These are phyloP conservation scores for Mycena indigotica DNA, from an alignment of 768 basidiomycete genomes.

Conservation along the genomic window DNA sequence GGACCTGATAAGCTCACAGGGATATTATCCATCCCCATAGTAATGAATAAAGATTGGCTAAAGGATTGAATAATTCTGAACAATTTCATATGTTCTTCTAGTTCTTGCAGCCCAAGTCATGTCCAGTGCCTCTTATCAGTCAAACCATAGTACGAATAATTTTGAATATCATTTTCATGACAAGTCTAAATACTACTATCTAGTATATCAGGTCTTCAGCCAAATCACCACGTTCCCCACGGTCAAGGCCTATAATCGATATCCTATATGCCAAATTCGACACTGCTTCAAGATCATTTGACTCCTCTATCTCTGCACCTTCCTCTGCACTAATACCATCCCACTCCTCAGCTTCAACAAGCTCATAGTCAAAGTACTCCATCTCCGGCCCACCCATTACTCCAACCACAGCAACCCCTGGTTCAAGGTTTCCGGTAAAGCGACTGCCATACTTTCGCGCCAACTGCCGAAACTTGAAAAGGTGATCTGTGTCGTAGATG, in stretches of 20 bases:
- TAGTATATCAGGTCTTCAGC: background rate
- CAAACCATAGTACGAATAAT: no score
- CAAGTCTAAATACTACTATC: background rate
- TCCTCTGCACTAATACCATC: background rate
- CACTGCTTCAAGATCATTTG: background rate
- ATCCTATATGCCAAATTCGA: background rate
- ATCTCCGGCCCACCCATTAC: background rate
- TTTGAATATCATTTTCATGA: background rate
- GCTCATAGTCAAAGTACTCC: background rate
- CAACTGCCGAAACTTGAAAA: background rate
- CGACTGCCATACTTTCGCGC: background rate
- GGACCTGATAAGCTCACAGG: no score
- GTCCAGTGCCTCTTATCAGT: no score
- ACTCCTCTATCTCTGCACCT: background rate
- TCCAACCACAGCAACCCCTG: conserved; percentile 1
- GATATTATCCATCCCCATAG: no score
- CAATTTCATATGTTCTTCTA: no score
- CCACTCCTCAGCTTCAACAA: background rate
- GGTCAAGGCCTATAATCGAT: background rate
- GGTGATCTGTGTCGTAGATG: conserved; percentile 5
- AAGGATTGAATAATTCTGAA: background rate
- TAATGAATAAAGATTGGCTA: background rate
- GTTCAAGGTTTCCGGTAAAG: conserved; percentile 2
- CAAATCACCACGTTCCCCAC: background rate
- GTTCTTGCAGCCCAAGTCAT: background rate